Conservation (phyloP, 2,329 filamentous ascomycete species). For the Decorospora gaudefroyi region DNA sequence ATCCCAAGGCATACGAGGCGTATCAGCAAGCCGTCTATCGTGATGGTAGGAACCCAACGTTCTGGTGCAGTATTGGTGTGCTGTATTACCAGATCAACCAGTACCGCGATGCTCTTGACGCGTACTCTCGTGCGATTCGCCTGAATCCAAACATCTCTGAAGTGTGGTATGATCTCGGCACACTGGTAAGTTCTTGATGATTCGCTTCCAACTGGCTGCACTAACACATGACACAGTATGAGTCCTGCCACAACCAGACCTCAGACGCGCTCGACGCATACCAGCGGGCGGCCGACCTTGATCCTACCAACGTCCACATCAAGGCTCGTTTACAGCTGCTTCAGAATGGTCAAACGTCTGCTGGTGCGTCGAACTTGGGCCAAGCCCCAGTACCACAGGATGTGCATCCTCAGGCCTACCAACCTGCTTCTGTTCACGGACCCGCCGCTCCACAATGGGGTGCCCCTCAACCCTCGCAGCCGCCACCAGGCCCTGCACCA, state of each 20-base stretch:
- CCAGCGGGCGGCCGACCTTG: conserved; percentile 89
- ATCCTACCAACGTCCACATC: conserved; percentile 92
- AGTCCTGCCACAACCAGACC: conserved; percentile 99
- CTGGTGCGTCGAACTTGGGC: conserved; percentile 70
- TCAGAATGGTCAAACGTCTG: conserved; percentile 73
- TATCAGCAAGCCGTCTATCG: conserved; percentile 99
- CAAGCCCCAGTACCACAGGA: conserved; percentile 90
- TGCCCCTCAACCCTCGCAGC: conserved; percentile 68
- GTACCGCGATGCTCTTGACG: conserved; percentile 95
- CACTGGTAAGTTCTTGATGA: conserved; percentile 68
- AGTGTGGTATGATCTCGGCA: conserved; percentile 98
- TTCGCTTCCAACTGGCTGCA: not conserved
- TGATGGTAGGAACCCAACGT: conserved; percentile 95
- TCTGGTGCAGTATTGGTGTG: conserved; percentile 99
- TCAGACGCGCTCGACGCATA: conserved; percentile 95
- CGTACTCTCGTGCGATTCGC: conserved; percentile 94
- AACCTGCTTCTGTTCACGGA: conserved; percentile 77
- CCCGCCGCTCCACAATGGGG: conserved; percentile 90
- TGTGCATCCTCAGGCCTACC: conserved; percentile 93
- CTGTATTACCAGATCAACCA: conserved; percentile 99
- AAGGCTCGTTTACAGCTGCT: conserved; percentile 91
- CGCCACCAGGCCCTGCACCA: conserved; percentile 67
- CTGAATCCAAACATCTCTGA: conserved; percentile 98
- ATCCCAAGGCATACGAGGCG: conserved; percentile 96
- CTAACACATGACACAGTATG: conserved; percentile 67